These are phyloP conservation scores for Agaricus subrufescens DNA, from an alignment of 768 basidiomycete genomes.

Conservation along the genomic window DNA sequence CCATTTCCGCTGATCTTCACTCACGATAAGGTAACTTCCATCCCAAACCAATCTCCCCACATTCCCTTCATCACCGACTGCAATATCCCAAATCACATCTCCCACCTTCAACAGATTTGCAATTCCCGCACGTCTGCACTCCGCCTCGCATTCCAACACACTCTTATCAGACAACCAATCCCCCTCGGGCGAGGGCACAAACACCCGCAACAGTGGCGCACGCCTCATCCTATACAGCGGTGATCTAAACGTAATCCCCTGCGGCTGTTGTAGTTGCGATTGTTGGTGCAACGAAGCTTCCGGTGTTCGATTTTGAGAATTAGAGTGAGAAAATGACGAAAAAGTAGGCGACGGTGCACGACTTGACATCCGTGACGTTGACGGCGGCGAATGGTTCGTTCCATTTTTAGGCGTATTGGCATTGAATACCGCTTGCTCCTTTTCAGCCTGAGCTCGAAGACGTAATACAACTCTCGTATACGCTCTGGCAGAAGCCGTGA, in stretches of 20 bases:
- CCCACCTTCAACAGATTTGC: conserved; percentile 60
- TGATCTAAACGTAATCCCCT: conserved; percentile 47
- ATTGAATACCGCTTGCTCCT: conserved; percentile 28
- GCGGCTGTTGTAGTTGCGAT: not conserved
- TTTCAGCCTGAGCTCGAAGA: conserved; percentile 75
- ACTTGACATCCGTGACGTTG: conserved; percentile 44
- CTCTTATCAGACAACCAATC: conserved; percentile 83
- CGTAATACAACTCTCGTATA: conserved; percentile 80
- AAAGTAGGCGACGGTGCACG: conserved; percentile 64
- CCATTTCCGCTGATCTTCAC: conserved; percentile 16
- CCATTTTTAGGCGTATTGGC: conserved; percentile 12
- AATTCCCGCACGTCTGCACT: conserved; percentile 68
- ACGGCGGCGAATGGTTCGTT: conserved; percentile 13
- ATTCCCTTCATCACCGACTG: conserved; percentile 83
- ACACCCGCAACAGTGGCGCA: conserved; percentile 74
- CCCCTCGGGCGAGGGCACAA: conserved; percentile 83
- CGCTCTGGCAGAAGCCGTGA: conserved; percentile 63
- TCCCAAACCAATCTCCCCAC: conserved; percentile 84
- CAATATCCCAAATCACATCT: conserved; percentile 85
- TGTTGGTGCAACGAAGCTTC: conserved; percentile 2
- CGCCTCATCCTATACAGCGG: conserved; percentile 68
- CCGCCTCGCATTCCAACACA: conserved; percentile 77
- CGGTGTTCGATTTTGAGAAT: conserved; percentile 27
- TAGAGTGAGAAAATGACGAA: conserved; percentile 44
- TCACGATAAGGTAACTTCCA: conserved; percentile 80